phyloP scores from a whole-genome alignment of 2,329 filamentous ascomycete genomes.

The Tolypocladium guangdongense region DNA sequence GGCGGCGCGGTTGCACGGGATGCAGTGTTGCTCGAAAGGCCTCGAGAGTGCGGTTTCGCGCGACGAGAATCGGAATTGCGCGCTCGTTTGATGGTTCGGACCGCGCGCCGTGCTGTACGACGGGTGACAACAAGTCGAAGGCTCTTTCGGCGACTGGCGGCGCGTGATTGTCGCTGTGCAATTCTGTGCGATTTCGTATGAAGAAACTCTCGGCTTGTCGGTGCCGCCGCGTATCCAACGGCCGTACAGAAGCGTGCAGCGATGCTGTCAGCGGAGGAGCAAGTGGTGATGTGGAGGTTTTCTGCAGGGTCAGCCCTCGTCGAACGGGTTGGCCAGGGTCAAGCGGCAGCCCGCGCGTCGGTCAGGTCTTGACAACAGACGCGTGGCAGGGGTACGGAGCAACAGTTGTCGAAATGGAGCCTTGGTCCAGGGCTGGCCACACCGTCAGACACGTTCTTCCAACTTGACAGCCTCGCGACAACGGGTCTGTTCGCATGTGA shows the following conservation, averaged over 20 bases:
- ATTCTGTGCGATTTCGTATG: no score
- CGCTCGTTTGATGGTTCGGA: not conserved
- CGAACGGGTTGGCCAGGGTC: constrained; percentile 2
- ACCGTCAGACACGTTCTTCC: not conserved
- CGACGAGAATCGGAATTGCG: not conserved
- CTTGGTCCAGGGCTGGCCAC: not conserved
- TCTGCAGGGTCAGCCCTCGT: constrained; percentile 5
- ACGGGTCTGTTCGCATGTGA: not conserved
- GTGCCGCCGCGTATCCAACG: not conserved
- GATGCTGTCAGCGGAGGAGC: not conserved
- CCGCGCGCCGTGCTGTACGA: not conserved
- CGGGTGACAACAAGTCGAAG: not conserved
- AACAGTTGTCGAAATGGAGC: not conserved
- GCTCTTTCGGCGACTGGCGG: not conserved
- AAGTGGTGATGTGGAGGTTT: constrained; percentile 1
- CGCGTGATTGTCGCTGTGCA: not conserved
- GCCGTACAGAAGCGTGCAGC: not conserved
- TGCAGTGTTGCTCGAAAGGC: not conserved
- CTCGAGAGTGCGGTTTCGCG: not conserved
- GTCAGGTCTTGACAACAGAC: not conserved
- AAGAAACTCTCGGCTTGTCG: not conserved
- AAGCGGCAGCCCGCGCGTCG: constrained; percentile 1
- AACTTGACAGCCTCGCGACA: not conserved
- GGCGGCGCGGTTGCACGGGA: not conserved
- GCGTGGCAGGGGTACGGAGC: constrained; percentile 1